Conservation (phyloP, 345 rosid genomes). For the Eutrema yunnanense region DNA sequence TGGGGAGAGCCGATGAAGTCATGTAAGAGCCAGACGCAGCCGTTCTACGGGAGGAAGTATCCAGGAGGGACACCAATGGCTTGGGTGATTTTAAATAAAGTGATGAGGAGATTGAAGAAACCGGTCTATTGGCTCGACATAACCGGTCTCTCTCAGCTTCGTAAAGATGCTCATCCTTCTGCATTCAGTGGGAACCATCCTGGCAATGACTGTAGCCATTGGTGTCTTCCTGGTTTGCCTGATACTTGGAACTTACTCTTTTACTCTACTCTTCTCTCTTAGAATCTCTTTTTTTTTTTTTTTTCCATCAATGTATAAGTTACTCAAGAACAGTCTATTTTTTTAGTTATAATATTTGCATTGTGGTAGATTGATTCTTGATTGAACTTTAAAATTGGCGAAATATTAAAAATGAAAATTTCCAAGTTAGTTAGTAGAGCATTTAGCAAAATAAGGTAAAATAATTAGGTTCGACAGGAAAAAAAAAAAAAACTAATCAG, state of each 20-base stretch:
- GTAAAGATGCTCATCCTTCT: conserved; percentile 82
- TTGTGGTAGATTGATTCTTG: too few relatives aligned
- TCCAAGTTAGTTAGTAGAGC: too few relatives aligned
- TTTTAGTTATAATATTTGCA: neutral
- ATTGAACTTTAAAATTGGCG: too few relatives aligned
- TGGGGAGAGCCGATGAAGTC: conserved; percentile 64
- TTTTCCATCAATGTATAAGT: neutral
- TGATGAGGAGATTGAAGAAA: conserved; percentile 62
- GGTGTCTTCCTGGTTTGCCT: conserved; percentile 98
- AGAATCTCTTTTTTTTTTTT: neutral
- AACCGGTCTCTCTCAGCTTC: conserved; percentile 51
- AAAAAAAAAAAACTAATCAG: too few relatives aligned
- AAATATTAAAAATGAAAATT: too few relatives aligned
- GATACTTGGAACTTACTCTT: conserved; percentile 84
- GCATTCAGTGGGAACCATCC: conserved; percentile 38
- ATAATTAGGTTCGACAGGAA: too few relatives aligned
- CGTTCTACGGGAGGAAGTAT: conserved; percentile 54
- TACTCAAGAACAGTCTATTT: neutral
- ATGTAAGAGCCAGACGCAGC: conserved; percentile 56
- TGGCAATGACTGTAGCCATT: conserved; percentile 73
- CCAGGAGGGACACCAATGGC: conserved; percentile 73
- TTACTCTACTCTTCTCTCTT: conserved; percentile 47
- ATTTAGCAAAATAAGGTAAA: too few relatives aligned
- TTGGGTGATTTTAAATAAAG: conserved; percentile 62
- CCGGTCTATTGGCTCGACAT: conserved; percentile 70